Conservation (phyloP, 345 rosid genomes). For the Noccaea bulbosa region DNA sequence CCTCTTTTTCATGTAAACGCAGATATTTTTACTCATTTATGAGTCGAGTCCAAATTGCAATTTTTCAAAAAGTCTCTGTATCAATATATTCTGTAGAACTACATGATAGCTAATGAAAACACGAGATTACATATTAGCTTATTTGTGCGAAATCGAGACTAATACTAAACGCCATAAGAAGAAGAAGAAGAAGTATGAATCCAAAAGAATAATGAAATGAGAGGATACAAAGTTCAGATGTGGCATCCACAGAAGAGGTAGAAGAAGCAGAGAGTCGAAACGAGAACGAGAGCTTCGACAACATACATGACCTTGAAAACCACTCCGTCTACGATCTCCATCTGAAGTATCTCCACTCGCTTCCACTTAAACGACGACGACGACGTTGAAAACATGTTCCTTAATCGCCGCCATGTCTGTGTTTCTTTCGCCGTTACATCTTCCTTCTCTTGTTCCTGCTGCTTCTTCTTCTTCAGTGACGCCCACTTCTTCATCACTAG, state of each 20-base stretch:
- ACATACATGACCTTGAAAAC: conserved; percentile 59
- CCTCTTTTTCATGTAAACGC: neutral
- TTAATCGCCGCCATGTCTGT: conserved; percentile 40
- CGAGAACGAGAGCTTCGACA: conserved; percentile 64
- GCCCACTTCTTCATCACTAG: conserved; percentile 28
- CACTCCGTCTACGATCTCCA: conserved; percentile 50
- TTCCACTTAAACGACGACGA: conserved; percentile 43
- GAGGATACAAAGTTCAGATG: conserved; percentile 42
- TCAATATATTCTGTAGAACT: neutral
- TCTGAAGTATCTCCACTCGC: conserved; percentile 38
- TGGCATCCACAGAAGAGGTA: conserved; percentile 76
- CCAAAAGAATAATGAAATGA: conserved; percentile 17
- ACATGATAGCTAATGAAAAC: neutral
- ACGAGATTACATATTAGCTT: conserved; percentile 17
- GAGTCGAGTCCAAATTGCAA: neutral
- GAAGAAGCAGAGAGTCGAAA: conserved; percentile 78
- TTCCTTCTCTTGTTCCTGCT: conserved; percentile 18
- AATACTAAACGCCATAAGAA: neutral
- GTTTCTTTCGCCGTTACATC: conserved; percentile 45
- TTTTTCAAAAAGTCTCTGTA: neutral
- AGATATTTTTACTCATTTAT: neutral
- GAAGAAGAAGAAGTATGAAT: conserved; percentile 8
- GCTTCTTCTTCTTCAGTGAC: conserved; percentile 35
- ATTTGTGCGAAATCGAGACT: conserved; percentile 2
- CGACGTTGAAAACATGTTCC: conserved; percentile 33